These are phyloP conservation scores for Aspergillus quadrilineatus DNA, from an alignment of 2,329 filamentous ascomycete genomes.

Conservation along the genomic window DNA sequence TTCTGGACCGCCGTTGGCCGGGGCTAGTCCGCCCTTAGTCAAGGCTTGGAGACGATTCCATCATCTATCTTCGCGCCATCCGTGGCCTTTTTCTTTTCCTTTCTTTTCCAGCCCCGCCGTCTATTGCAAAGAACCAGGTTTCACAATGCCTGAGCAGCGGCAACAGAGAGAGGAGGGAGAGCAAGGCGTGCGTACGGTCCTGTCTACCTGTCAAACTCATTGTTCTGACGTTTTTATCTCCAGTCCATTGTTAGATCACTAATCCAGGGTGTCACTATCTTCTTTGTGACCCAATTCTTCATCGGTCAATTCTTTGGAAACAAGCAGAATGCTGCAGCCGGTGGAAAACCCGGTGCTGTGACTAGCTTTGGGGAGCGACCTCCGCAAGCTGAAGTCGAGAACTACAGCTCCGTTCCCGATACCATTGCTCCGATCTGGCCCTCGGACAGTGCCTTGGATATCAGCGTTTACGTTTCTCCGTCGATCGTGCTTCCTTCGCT, in stretches of 20 bases:
- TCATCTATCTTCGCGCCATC: constrained; percentile 10
- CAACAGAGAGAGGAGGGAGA: constrained; percentile 37
- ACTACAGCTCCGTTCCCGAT: constrained; percentile 54
- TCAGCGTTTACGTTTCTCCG: constrained; percentile 79
- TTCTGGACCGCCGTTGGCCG: constrained; percentile 9
- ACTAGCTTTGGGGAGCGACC: constrained; percentile 67
- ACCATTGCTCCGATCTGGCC: constrained; percentile 90
- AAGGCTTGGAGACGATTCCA: background rate
- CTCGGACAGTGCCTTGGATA: constrained; percentile 72
- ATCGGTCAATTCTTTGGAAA: constrained; percentile 56
- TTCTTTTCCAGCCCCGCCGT: constrained; percentile 15
- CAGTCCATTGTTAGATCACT: constrained; percentile 46
- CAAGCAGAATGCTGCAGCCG: constrained; percentile 27
- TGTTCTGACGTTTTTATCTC: constrained; percentile 23
- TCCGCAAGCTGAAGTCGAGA: constrained; percentile 39
- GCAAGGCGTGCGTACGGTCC: constrained; percentile 29
- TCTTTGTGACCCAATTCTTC: constrained; percentile 58
- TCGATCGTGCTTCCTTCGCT: constrained; percentile 66
- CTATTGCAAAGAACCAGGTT: constrained; percentile 12
- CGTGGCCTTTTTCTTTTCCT: constrained; percentile 20
- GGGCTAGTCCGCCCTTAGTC: constrained; percentile 4
- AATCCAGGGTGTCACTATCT: constrained; percentile 59
- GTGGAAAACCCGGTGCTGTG: constrained; percentile 43
- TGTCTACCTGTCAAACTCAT: constrained; percentile 1
- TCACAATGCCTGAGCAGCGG: constrained; percentile 42